phyloP scores from a whole-genome alignment of 208 protist species.

The Crithidia sp. region DNA sequence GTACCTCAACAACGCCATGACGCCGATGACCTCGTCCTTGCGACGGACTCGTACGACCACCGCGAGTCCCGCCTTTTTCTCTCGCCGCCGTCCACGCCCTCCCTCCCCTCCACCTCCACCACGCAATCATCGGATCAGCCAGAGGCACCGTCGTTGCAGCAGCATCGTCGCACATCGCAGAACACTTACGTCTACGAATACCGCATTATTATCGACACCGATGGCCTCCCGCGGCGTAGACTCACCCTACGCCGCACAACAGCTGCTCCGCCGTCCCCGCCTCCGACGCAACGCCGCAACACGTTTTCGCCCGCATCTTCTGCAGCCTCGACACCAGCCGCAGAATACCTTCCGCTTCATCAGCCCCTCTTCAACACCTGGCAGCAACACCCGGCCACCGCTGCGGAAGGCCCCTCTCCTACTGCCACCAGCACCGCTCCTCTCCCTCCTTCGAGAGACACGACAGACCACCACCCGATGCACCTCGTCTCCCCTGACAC shows the following conservation, averaged over 20 bases:
- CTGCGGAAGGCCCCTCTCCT: too few relatives aligned
- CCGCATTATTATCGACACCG: background rate
- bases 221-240: background rate
- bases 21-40: background rate
- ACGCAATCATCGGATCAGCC: background rate
- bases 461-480: too few relatives aligned
- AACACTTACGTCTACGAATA: constrained; percentile 9
- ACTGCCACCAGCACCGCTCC: too few relatives aligned
- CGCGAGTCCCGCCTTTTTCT: constrained; percentile 1
- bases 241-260: background rate
- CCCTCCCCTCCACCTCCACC: background rate
- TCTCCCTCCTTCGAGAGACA: too few relatives aligned
- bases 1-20: background rate
- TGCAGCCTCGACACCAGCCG: too few relatives aligned
- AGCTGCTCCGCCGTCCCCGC: background rate
- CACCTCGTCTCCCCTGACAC: too few relatives aligned
- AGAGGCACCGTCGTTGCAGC: background rate
- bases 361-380: too few relatives aligned
- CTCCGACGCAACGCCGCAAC: background rate
- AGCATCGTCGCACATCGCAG: background rate
- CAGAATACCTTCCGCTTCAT: too few relatives aligned
- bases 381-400: too few relatives aligned
- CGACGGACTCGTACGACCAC: background rate
- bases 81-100: constrained; percentile 3
- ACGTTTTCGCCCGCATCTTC: too few relatives aligned